Evolutionary conservation across 75 land plant genomes (phyloP), one percentile per base, ranked within the genome.

Genomic region (Picea sitchensis): DNA sequence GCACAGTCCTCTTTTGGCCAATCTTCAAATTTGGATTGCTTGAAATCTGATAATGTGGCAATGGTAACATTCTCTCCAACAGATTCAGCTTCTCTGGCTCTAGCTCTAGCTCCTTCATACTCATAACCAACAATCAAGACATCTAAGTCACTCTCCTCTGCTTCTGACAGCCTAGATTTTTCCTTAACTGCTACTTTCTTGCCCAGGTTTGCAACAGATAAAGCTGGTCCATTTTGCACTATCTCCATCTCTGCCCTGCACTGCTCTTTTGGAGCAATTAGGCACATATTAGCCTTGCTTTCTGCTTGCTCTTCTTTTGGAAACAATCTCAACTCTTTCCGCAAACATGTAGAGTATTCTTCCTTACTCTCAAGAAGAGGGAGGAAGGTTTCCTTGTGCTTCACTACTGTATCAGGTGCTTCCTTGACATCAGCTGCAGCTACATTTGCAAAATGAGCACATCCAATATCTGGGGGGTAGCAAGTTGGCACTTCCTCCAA

Each of bases 221-320:
- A 32, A 71, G 74, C 3, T 44, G 74, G 51, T 51, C 11, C 56
- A 51, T 51, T 51, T 36, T 44, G 13, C 17, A 71, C 74, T 36
- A 34, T 34, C 23, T 21, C 59, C 32, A 30, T 56, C 59, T 59
- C 60, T 56, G 54, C 79, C 59, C 56, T 58, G 30, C 34, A 26
- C 34, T 57, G 30, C 9, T 75, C 81, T 32, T 77, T 80, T 17
- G 75, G 82, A 32, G 82, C 83, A 75, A 14, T 78, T 5, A 61
- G 31, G 57, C 73, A 64, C 32, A 69, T 54, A 14, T 78, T 76
- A 58, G 47, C 78, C 76, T 81, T 80, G 21, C 83, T 79, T 20
- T 77, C 86, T 30, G 75, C 86, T 15, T 88, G 85, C 21, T 90
- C 90, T 58, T 88, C 95, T 64, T 90, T 89, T 34, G 84, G 62